Conservation (phyloP, 1,284 basidiomycete species). For the Austropuccinia psidii region DNA sequence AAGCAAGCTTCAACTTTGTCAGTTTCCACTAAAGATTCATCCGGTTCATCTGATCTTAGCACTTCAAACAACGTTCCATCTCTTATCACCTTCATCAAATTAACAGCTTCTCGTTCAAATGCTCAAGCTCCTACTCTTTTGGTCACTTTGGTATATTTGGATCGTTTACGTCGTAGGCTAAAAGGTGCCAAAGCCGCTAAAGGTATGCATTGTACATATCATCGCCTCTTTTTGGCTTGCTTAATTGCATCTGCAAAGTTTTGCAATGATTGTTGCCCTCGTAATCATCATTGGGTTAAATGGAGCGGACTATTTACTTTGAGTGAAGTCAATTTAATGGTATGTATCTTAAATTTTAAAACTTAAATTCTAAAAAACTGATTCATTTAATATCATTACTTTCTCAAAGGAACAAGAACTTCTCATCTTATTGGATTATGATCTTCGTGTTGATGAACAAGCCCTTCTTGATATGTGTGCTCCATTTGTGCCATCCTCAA, state of each 20-base stretch:
- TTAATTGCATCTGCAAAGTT: slow-evolving; percentile 96
- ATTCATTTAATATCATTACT: not conserved
- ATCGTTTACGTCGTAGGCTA: slow-evolving; percentile 66
- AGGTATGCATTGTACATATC: slow-evolving; percentile 74
- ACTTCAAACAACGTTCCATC: slow-evolving; percentile 54
- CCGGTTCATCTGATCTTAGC: not conserved
- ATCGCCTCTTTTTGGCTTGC: slow-evolving; percentile 88
- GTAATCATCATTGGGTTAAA: slow-evolving; percentile 33
- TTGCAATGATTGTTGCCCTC: slow-evolving; percentile 83
- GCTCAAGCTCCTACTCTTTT: slow-evolving; percentile 87
- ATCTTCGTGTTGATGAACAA: slow-evolving; percentile 15
- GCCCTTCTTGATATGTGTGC: slow-evolving; percentile 26
- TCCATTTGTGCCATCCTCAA: slow-evolving; percentile 1
- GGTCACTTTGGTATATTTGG: slow-evolving; percentile 85
- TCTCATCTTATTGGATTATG: slow-evolving; percentile 25
- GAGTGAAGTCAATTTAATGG: slow-evolving; percentile 32
- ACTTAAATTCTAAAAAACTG: not conserved
- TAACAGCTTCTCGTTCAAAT: slow-evolving; percentile 66
- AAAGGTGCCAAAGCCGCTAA: slow-evolving; percentile 32
- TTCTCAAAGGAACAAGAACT: slow-evolving; percentile 25
- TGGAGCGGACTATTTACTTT: slow-evolving; percentile 31
- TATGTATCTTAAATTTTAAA: not conserved
- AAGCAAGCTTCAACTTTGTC: not conserved
- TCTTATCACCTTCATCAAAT: slow-evolving; percentile 78
- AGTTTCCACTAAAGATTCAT: not conserved